Evolutionary conservation across 306 rosid species (phyloP).

Genomic region (Cucurbita argyrosperma): DNA sequence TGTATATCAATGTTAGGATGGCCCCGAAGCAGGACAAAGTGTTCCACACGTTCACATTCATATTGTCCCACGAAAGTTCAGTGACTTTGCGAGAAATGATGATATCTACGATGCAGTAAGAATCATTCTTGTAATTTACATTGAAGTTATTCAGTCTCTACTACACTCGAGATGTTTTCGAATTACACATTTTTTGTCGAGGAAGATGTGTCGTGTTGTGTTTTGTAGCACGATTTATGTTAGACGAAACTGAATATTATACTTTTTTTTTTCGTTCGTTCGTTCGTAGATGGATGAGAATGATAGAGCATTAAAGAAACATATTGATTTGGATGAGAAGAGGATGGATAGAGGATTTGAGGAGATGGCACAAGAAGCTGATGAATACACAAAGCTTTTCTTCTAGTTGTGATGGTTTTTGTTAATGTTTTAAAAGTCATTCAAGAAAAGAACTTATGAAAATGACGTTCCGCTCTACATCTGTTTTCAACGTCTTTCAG

Average conservation of each 20-base stretch:
- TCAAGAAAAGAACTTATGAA: too few relatives aligned
- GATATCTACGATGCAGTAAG: conserved; percentile 76
- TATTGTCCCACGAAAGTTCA: conserved; percentile 45
- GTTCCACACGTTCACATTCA: conserved; percentile 92
- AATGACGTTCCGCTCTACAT: too few relatives aligned
- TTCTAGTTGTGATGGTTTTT: neutral
- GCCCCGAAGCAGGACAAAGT: conserved; percentile 74
- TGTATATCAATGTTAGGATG: conserved; percentile 42
- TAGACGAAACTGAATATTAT: too few relatives aligned
- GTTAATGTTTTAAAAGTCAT: neutral
- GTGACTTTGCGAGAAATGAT: conserved; percentile 62
- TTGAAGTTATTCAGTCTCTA: too few relatives aligned
- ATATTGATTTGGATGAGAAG: conserved; percentile 64
- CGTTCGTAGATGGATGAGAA: conserved; percentile 50
- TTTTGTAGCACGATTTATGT: neutral
- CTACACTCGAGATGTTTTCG: too few relatives aligned
- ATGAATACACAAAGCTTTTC: conserved; percentile 62
- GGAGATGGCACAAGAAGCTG: conserved; percentile 73
- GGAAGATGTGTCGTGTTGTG: neutral
- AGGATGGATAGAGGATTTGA: conserved; percentile 54
- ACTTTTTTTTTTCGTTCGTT: neutral
- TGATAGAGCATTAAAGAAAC: conserved; percentile 56
- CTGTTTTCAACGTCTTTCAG: too few relatives aligned
- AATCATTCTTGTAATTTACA: neutral
- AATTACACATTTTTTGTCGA: too few relatives aligned